These are phyloP conservation scores for Nitzschia putrida DNA, from an alignment of 108 stramenopile species.

Conservation along the genomic window DNA sequence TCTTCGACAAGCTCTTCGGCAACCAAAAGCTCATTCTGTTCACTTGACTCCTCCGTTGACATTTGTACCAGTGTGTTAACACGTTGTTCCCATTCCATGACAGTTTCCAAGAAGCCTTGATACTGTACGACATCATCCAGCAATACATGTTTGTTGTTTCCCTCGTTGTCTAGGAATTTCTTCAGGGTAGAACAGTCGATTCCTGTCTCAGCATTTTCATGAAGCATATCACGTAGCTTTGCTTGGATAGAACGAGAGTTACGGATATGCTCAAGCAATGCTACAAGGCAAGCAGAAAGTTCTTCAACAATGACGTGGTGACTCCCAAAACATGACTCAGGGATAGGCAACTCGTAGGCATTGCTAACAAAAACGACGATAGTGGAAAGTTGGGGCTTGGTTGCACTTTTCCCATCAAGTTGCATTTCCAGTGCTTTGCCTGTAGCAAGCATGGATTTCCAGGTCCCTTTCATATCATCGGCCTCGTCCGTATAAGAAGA, in stretches of 20 bases:
- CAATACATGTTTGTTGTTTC: slow-evolving; percentile 38
- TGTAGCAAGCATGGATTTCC: slow-evolving; percentile 33
- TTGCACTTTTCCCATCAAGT: slow-evolving; percentile 7
- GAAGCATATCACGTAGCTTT: slow-evolving; percentile 33
- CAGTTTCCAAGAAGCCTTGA: slow-evolving; percentile 32
- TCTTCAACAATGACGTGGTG: slow-evolving; percentile 34
- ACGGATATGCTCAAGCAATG: slow-evolving; percentile 26
- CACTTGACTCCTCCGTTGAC: not conserved
- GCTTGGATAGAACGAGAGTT: slow-evolving; percentile 36
- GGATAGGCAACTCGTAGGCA: slow-evolving; percentile 29
- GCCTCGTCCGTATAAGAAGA: not conserved
- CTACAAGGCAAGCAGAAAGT: slow-evolving; percentile 25
- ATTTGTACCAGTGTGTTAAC: slow-evolving; percentile 19
- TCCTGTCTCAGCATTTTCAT: slow-evolving; percentile 56
- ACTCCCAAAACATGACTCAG: slow-evolving; percentile 34
- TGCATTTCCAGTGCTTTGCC: slow-evolving; percentile 35
- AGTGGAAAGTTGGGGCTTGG: slow-evolving; percentile 19
- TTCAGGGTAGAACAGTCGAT: slow-evolving; percentile 60
- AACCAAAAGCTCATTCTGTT: slow-evolving; percentile 32
- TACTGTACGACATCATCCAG: slow-evolving; percentile 50
- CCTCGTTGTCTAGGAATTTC: slow-evolving; percentile 46
- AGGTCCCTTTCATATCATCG: slow-evolving; percentile 36
- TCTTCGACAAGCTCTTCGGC: slow-evolving; percentile 35
- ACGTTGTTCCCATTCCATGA: slow-evolving; percentile 51
- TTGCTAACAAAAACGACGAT: slow-evolving; percentile 19